These are phyloP conservation scores for Moniliophthora roreri DNA, from an alignment of 1,284 basidiomycete species.

Conservation along the genomic window DNA sequence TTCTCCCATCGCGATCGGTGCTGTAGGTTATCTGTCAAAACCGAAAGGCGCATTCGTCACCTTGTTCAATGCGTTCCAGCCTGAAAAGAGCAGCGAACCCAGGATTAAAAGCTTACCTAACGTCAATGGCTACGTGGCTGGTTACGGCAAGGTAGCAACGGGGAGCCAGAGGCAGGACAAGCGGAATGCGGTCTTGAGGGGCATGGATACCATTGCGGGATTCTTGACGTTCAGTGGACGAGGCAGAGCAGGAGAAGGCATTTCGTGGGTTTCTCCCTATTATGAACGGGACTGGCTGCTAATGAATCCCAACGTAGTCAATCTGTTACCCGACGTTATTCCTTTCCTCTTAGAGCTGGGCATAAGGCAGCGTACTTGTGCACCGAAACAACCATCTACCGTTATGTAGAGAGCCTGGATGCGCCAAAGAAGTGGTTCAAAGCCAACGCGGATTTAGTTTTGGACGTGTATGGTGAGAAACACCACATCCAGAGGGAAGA, in stretches of 20 bases:
- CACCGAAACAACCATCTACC: constrained; percentile 67
- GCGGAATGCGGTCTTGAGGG: constrained; percentile 51
- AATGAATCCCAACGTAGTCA: constrained; percentile 30
- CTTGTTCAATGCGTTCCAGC: constrained; percentile 65
- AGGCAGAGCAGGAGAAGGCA: constrained; percentile 33
- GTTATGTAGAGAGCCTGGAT: constrained; percentile 59
- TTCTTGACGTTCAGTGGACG: constrained; percentile 38
- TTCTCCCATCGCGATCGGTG: constrained; percentile 55
- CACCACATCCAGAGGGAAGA: constrained; percentile 70
- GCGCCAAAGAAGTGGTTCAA: constrained; percentile 73
- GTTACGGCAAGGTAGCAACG: constrained; percentile 52
- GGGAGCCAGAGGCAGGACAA: constrained; percentile 49
- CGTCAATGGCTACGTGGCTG: constrained; percentile 53
- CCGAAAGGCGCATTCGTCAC: constrained; percentile 65
- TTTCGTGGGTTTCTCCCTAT: constrained; percentile 30
- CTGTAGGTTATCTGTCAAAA: constrained; percentile 70
- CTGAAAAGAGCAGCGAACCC: constrained; percentile 36
- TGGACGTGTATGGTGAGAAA: constrained; percentile 50
- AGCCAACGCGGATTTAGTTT: constrained; percentile 62
- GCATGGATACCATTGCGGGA: constrained; percentile 56
- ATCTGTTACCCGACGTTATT: constrained; percentile 51
- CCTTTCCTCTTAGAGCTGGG: constrained; percentile 59
- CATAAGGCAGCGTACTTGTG: constrained; percentile 67
- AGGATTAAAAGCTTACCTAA: constrained; percentile 41
- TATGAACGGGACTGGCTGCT: not conserved